Evolutionary conservation across 345 rosid genomes (phyloP), one percentile per base, ranked within the genome.

Genomic region (Cardiospermum halicacabum): DNA sequence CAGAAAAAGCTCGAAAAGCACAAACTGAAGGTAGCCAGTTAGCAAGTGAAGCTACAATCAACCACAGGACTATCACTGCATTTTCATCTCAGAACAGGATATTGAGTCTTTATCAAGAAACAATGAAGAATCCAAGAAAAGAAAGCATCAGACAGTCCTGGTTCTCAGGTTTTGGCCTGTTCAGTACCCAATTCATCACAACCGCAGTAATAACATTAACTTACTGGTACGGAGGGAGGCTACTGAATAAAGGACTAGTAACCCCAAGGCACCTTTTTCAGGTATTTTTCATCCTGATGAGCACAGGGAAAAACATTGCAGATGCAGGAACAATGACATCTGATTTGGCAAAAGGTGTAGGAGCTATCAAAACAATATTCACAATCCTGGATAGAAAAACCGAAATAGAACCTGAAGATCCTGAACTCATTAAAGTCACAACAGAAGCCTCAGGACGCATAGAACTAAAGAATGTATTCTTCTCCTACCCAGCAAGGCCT

Each of bases 261-360:
- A 64, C 67, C 12, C 64, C 81, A 0, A 73, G 69, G 59, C 70
- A 71, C 43, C 72, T 78, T 27, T 81, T 78, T 51, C 82, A 74
- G 69, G 77, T 68, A 26, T 77, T 81, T 67, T 84, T 84, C 64
- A 61, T 81, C 19, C 25, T 84, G 48, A 77, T 81, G 71, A 79
- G 80, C 77, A 84, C 78, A 0, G 82, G 82, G 27, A 72, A 75
- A 47, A 66, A 54, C 56, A 84, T 81, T 26, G 83, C 82, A 3
- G 82, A 84, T 3, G 85, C 80, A 13, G 82, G 78, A 67, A 81
- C 80, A 77, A 84, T 81, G 82, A 81, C 77, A 25, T 68, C 76
- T 18, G 84, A 79, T 71, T 39, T 81, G 27, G 78, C 82, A 1
- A 77, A 75, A 77, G 79, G 81, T 1, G 7, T 74, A 15, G 51